A percentile compares a stretch with the other conserved stretches of the same genome.
Evolutionary conservation across 1,284 basidiomycete genomes (phyloP).

Genomic region (Trichosporon sp.): DNA sequence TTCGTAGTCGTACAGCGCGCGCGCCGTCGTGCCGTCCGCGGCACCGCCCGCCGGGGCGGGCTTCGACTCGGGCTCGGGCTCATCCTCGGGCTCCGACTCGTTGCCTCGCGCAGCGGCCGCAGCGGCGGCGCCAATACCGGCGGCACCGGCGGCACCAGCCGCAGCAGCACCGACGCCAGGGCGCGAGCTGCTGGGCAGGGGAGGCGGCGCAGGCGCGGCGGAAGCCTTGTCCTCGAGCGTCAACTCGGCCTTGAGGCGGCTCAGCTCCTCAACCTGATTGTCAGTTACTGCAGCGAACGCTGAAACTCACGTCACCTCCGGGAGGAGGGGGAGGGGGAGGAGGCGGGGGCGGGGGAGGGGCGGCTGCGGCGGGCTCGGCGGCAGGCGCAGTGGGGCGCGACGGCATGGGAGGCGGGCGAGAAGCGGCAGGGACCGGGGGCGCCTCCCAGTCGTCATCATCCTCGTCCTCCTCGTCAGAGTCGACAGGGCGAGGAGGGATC

Average conservation of each 20-base stretch:
- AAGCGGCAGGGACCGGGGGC: constrained; percentile 29
- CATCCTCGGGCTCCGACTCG: constrained; percentile 1
- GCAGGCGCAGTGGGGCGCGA: constrained; percentile 9
- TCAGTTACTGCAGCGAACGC: constrained; percentile 3
- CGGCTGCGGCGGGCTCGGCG: constrained; percentile 4
- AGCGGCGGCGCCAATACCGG: constrained; percentile 6
- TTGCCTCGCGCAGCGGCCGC: neutral
- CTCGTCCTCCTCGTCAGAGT: constrained; percentile 37
- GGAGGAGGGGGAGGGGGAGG: constrained; percentile 43
- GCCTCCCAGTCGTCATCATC: constrained; percentile 36
- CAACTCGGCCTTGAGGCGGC: constrained; percentile 42
- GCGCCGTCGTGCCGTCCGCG: constrained; percentile 46
- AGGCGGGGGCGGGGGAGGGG: constrained; percentile 28
- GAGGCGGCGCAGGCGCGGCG: constrained; percentile 36
- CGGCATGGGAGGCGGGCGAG: constrained; percentile 24
- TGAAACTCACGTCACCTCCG: constrained; percentile 43
- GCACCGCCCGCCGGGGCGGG: neutral
- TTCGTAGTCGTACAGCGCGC: constrained; percentile 71
- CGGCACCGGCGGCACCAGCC: constrained; percentile 1
- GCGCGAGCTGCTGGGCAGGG: constrained; percentile 31
- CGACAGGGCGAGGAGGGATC: constrained; percentile 29
- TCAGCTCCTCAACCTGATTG: constrained; percentile 41
- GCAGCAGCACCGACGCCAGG: constrained; percentile 18
- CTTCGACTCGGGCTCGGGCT: neutral
- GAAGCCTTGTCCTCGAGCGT: constrained; percentile 38